Conservation (phyloP, 2,329 filamentous ascomycete genomes). For the Diaporthe vaccinii region DNA sequence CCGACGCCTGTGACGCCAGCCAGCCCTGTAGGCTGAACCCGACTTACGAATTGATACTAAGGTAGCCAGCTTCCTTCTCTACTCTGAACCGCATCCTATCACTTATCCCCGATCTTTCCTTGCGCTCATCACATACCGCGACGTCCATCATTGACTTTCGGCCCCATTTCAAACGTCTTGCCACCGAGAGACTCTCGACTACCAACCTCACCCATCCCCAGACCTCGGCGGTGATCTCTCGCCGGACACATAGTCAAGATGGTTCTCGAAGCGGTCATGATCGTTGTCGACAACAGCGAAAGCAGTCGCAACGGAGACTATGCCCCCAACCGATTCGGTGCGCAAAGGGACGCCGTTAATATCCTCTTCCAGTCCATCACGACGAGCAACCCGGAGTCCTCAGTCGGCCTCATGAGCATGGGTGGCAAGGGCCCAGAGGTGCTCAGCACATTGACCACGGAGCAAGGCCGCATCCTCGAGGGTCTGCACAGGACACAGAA, state of each 20-base stretch:
- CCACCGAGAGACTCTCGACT: neutral
- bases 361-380: slow-evolving; percentile 97
- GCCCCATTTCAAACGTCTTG: slow-evolving; percentile 15
- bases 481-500: slow-evolving; percentile 89
- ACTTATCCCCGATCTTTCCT: slow-evolving; percentile 18
- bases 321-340: slow-evolving; percentile 94
- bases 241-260: slow-evolving; percentile 71
- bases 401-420: slow-evolving; percentile 99
- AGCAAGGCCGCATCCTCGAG: slow-evolving; percentile 95
- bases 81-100: slow-evolving; percentile 22
- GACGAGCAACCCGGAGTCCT: slow-evolving; percentile 94
- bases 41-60: slow-evolving; percentile 41
- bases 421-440: slow-evolving; percentile 97
- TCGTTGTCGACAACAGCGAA: slow-evolving; percentile 99
- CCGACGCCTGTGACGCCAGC: slow-evolving; percentile 36
- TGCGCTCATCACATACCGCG: slow-evolving; percentile 32
- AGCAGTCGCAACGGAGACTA: slow-evolving; percentile 96
- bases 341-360: slow-evolving; percentile 94
- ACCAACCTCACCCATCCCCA: slow-evolving; percentile 42
- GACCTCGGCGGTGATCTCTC: slow-evolving; percentile 44
- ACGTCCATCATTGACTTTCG: slow-evolving; percentile 23
- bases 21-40: slow-evolving; percentile 43
- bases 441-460: slow-evolving; percentile 93
- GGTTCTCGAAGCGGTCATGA: slow-evolving; percentile 99
- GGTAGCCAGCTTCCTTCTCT: slow-evolving; percentile 25